Evolutionary conservation across 805 yeast genomes (phyloP), one percentile per base, ranked within the genome.

Genomic region (Blastobotrys chiropterorum): DNA sequence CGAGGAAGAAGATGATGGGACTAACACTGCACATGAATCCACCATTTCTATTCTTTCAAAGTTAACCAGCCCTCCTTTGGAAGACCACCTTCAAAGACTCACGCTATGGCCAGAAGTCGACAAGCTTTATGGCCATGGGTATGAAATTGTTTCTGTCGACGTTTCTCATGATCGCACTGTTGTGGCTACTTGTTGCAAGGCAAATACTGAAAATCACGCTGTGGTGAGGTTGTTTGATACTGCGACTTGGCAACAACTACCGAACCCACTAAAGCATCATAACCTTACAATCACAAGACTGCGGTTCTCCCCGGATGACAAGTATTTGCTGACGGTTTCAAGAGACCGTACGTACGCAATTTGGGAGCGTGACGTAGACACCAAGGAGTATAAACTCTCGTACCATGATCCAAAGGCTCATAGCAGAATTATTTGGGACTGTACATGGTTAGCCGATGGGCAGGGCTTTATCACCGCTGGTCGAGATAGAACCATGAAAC

Each of bases 61-160:
- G 0, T 67, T 86, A 44, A 56, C 57, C 0, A 63, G 69, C 0
- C 90, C 96, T 6, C 98, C 99, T 0, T 70, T 85, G 45, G 99
- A 94, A 66, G 97, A 92, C 62, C 86, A 87, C 55, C 72, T 94
- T 22, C 98, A 94, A 66, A 77, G 98, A 62, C 88, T 83, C 63
- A 87, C 98, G 0, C 72, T 94, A 49, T 94, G 95, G 85, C 99
- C 99, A 0, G 99, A 94, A 64, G 72, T 85, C 51, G 99, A 94
- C 62, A 94, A 94, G 66, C 69, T 94, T 44, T 94, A 94, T 63
- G 99, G 99, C 0, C 99, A 94, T 67, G 99, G 99, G 6, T 95
- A 89, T 68, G 99, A 95, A 66, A 81, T 90, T 39, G 81, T 89
- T 0, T 78, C 92, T 44, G 76, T 90, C 40, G 95, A 86, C 49